Percentiles rank a stretch among this genome's conserved stretches.
phyloP scores from a whole-genome alignment of 306 rosid genomes.

The Cucumis melo region DNA sequence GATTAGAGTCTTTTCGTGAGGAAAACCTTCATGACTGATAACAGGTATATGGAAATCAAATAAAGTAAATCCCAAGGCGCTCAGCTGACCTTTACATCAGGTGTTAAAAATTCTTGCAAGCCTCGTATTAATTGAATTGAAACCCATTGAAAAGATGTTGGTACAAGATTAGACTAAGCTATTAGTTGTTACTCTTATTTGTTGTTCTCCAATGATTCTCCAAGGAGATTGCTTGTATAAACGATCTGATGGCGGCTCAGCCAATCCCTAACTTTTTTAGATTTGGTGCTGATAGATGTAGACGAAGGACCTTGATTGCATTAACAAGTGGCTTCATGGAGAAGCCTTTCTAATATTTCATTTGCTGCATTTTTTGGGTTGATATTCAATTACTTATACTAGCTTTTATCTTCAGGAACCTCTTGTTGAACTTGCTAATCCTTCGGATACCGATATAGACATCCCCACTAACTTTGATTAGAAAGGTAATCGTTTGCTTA shows the following conservation, averaged over 20 bases:
- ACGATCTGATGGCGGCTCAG: background rate
- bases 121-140: background rate
- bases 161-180: background rate
- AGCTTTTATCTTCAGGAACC: slow-evolving; percentile 50
- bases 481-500: slow-evolving; percentile 44
- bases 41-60: background rate
- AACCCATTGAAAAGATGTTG: background rate
- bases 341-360: background rate
- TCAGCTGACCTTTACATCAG: background rate
- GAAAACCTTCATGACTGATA: background rate
- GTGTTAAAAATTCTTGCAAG: background rate
- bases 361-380: background rate
- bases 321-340: background rate
- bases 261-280: background rate
- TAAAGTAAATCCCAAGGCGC: background rate
- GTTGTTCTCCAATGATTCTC: background rate
- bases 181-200: background rate
- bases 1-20: background rate
- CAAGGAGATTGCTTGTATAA: background rate
- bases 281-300: background rate
- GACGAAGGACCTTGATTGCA: background rate
- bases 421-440: slow-evolving; percentile 64
- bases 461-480: slow-evolving; percentile 70
- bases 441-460: slow-evolving; percentile 68
- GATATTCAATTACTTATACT: background rate